Evolutionary conservation across 2,329 filamentous ascomycete species (phyloP).

Genomic region (Truncatella angustata): DNA sequence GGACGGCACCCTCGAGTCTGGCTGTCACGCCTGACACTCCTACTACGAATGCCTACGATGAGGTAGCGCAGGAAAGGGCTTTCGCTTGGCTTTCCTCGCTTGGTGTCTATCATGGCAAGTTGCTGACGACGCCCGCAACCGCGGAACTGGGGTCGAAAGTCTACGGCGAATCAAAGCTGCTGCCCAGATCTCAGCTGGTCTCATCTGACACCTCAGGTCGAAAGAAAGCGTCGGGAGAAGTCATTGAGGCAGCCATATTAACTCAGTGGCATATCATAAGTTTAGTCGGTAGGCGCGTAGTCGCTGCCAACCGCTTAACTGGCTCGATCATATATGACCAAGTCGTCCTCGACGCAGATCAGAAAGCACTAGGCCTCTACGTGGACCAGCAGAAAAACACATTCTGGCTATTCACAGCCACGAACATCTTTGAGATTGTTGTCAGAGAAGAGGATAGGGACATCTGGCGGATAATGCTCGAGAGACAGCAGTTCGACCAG

Average conservation of each 20-base stretch:
- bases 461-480: slow-evolving; percentile 91
- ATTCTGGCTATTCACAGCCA: slow-evolving; percentile 90
- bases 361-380: slow-evolving; percentile 78
- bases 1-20: slow-evolving; percentile 62
- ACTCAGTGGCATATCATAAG: slow-evolving; percentile 93
- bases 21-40: slow-evolving; percentile 74
- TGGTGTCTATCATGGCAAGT: slow-evolving; percentile 82
- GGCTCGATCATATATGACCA: slow-evolving; percentile 87
- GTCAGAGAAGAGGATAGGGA: slow-evolving; percentile 87
- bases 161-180: slow-evolving; percentile 75
- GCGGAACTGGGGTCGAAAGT: slow-evolving; percentile 70
- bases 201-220: slow-evolving; percentile 64
- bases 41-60: slow-evolving; percentile 52
- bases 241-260: slow-evolving; percentile 75
- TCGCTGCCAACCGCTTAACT: slow-evolving; percentile 84
- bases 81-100: slow-evolving; percentile 91
- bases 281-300: slow-evolving; percentile 77
- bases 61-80: slow-evolving; percentile 62
- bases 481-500: slow-evolving; percentile 81
- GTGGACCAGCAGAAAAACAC: slow-evolving; percentile 94
- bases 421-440: slow-evolving; percentile 92
- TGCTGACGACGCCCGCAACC: slow-evolving; percentile 61
- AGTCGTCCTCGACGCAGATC: slow-evolving; percentile 74
- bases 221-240: slow-evolving; percentile 65
- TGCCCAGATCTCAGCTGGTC: slow-evolving; percentile 72